Conservation (phyloP, 352 stramenopile genomes). For the Phytophthora kernoviae region DNA sequence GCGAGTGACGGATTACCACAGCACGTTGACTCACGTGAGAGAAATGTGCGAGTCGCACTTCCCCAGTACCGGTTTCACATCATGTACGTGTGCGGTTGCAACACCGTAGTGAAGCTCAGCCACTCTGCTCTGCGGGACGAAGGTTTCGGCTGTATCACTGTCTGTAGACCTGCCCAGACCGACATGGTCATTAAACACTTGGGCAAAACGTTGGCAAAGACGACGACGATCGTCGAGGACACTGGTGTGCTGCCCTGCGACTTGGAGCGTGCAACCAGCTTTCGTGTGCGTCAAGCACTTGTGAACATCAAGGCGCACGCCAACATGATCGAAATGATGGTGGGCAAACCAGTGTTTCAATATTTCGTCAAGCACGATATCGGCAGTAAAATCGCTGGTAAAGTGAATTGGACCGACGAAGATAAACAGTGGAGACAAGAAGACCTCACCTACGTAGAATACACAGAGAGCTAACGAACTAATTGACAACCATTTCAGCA, state of each 20-base stretch:
- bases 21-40: conserved; percentile 68
- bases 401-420: conserved; percentile 62
- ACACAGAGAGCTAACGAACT: conserved; percentile 53
- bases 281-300: conserved; percentile 63
- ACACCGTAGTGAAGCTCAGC: conserved; percentile 81
- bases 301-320: conserved; percentile 30
- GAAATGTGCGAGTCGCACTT: conserved; percentile 83
- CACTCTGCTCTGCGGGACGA: conserved; percentile 69
- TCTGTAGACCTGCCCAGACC: conserved; percentile 69
- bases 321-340: conserved; percentile 65
- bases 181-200: conserved; percentile 79
- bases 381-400: conserved; percentile 57
- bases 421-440: conserved; percentile 66
- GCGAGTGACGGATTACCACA: conserved; percentile 78
- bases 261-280: conserved; percentile 68
- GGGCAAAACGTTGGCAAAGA: conserved; percentile 58
- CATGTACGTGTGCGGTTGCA: conserved; percentile 81
- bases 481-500: background rate
- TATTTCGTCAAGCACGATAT: conserved; percentile 70
- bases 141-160: conserved; percentile 70
- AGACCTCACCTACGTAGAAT: conserved; percentile 78
- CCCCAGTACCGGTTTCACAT: conserved; percentile 64
- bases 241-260: conserved; percentile 70
- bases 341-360: conserved; percentile 65
- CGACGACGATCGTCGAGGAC: conserved; percentile 74